Evolutionary conservation across 164 flowering plant species (phyloP).

Genomic region (Taxillus chinensis): DNA sequence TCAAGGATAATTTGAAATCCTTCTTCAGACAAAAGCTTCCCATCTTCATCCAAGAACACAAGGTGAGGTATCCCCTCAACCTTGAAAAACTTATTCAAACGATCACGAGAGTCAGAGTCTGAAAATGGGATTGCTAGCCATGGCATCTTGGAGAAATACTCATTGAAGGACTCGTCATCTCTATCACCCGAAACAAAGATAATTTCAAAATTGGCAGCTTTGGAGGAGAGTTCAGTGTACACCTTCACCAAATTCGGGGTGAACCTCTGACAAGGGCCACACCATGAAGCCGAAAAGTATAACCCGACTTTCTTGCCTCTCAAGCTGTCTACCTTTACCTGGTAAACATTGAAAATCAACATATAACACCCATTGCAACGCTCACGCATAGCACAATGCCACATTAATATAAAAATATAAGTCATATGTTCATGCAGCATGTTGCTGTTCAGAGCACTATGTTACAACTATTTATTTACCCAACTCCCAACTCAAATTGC

Average conservation of each 20-base stretch:
- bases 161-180: neutral
- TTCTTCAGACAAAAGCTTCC: neutral
- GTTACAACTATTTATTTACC: neutral
- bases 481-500: too few species aligned
- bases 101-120: neutral
- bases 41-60: neutral
- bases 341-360: neutral
- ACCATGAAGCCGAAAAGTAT: constrained; percentile 19
- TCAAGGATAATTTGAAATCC: neutral
- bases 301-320: constrained; percentile 46
- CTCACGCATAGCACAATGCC: too few species aligned
- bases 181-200: neutral
- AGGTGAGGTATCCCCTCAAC: constrained; percentile 1
- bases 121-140: constrained; percentile 1
- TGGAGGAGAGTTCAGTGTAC: constrained; percentile 16
- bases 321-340: constrained; percentile 41
- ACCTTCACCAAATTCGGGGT: neutral
- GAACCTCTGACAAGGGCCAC: neutral
- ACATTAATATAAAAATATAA: too few species aligned
- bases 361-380: too few species aligned
- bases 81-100: neutral
- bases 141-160: neutral
- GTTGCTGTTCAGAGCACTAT: constrained; percentile 1
- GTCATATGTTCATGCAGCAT: too few species aligned
- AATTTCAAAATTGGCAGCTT: neutral